Evolutionary conservation across 2,329 filamentous ascomycete genomes (phyloP).

Genomic region (Penicillium sp.): DNA sequence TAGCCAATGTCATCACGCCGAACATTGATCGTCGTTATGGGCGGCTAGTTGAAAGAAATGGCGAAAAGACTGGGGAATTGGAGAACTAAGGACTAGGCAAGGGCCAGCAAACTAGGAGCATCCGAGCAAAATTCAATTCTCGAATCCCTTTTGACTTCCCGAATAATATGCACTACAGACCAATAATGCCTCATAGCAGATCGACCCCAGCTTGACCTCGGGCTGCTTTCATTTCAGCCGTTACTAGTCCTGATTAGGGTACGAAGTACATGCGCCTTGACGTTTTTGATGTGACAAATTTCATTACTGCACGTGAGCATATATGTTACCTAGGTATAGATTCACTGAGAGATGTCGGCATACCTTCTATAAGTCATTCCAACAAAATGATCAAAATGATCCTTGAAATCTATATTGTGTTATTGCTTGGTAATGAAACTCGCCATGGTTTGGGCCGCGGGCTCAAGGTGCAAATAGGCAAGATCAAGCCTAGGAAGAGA

Average conservation of each 20-base stretch:
- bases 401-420: not conserved
- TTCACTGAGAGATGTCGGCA: not conserved
- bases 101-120: not conserved
- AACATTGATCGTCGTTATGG: conserved; percentile 8
- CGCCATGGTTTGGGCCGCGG: not conserved
- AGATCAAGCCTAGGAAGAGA: not conserved
- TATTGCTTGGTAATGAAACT: not conserved
- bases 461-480: not conserved
- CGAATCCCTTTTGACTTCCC: not conserved
- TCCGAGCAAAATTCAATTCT: not conserved
- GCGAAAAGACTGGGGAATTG: not conserved
- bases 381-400: not conserved
- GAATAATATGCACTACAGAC: not conserved
- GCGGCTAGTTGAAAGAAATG: conserved; percentile 1
- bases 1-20: not conserved
- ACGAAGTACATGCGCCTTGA: not conserved
- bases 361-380: not conserved
- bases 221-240: not conserved
- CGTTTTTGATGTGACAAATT: not conserved
- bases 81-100: not conserved
- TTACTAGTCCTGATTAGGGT: not conserved
- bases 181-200: conserved; percentile 1
- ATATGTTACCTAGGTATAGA: not conserved
- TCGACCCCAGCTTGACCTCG: not conserved
- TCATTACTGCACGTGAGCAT: not conserved